Base-by-base conservation (phyloP, 805 yeast species). In the Ogataea thermomethanolica region DNA sequence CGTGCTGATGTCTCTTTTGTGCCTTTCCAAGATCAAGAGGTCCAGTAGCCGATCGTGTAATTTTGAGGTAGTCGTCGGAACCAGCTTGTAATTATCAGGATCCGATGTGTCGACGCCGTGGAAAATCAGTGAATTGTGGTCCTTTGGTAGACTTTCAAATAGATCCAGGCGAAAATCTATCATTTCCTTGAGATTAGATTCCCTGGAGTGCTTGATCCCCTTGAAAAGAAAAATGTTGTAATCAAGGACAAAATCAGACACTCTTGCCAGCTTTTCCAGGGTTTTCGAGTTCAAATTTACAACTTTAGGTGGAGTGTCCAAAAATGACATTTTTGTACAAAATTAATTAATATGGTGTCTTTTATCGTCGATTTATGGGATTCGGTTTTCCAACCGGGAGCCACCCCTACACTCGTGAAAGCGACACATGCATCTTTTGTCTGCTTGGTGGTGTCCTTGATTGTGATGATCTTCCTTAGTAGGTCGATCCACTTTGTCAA, bases 341-440 rank as follows among this genome's bases (percentile, higher is more conserved):
- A 42, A 37, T 8, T 25, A 35, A 14, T 27, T 29, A 20, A 26
- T 21, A 37, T 33, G 24, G 44, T 53, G 50, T 64, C 70, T 64
- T 80, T 80, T 56, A 43, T 84, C 26, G 67, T 64, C 20, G 95
- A 84, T 20, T 71, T 91, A 31, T 90, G 97, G 97, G 81, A 84
- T 41, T 85, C 95, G 10, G 78, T 93, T 21, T 86, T 91, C 64
- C 81, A 87, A 12, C 97, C 98, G 5, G 99, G 99, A 1, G 78
- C 95, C 1, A 77, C 93, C 1, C 96, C 97, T 1, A 88, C 95
- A 1, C 71, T 93, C 37, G 71, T 89, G n/a, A 70, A 73, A 27
- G 97, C 98, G 2, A 91, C 97, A 0, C 97, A 93, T 59, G 73
- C 68, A 2, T 84, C 96, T 2, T 93, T 93, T 55, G 67, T 74